phyloP scores from a whole-genome alignment of 371 early-diverging fungal genomes.

The Mucor mucedo region DNA sequence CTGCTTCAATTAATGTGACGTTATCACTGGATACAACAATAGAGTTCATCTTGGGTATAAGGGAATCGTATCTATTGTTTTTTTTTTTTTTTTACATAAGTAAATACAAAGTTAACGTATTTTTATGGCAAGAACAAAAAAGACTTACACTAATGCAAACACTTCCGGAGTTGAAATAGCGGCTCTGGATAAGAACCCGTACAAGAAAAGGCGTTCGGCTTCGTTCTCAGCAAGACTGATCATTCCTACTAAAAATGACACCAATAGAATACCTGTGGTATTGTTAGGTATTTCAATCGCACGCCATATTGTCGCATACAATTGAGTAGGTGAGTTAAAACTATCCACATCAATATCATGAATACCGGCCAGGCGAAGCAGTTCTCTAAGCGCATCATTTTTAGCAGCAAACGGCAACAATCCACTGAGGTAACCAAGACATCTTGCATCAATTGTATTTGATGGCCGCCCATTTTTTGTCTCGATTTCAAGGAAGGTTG shows the following conservation, averaged over 20 bases:
- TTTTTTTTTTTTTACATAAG: not conserved
- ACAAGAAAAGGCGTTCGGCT: slow-evolving; percentile 67
- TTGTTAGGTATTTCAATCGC: slow-evolving; percentile 51
- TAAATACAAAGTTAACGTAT: not conserved
- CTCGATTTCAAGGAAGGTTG: slow-evolving; percentile 72
- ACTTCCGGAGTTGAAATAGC: slow-evolving; percentile 60
- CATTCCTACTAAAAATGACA: slow-evolving; percentile 67
- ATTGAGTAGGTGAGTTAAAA: not conserved
- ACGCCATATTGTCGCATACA: slow-evolving; percentile 22
- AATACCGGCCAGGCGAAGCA: slow-evolving; percentile 53
- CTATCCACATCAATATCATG: slow-evolving; percentile 30
- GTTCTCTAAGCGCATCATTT: slow-evolving; percentile 49
- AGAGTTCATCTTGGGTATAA: slow-evolving; percentile 57
- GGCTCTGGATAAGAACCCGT: slow-evolving; percentile 66
- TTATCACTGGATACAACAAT: slow-evolving; percentile 54
- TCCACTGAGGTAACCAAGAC: slow-evolving; percentile 50
- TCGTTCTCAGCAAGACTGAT: slow-evolving; percentile 69
- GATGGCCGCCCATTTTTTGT: slow-evolving; percentile 38
- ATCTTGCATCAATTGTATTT: slow-evolving; percentile 27
- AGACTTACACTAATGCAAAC: slow-evolving; percentile 42
- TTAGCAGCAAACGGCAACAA: slow-evolving; percentile 54
- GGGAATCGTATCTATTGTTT: slow-evolving; percentile 47
- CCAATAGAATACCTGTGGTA: slow-evolving; percentile 60
- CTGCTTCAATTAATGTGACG: slow-evolving; percentile 46
- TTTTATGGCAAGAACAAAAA: not conserved